These are phyloP conservation scores for Centaurea solstitialis DNA, from an alignment of 129 eudicot species.

Conservation along the genomic window DNA sequence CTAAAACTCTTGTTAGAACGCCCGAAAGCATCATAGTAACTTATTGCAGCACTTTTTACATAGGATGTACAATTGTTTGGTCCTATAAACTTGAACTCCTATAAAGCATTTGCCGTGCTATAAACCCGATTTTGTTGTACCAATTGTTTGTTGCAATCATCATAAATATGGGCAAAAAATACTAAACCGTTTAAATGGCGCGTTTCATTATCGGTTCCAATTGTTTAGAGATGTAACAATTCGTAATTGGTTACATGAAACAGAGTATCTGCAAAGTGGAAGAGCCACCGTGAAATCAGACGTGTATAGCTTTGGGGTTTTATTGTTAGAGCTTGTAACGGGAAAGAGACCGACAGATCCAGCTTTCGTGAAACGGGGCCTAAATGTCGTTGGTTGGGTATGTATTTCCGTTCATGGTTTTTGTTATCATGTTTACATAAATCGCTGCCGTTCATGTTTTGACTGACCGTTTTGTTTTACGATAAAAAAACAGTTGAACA, in stretches of 20 bases:
- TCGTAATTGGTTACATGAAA: not conserved
- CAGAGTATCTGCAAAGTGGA: constrained; percentile 97
- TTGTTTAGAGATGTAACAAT: not conserved
- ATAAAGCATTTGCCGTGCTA: not conserved
- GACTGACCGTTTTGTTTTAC: not conserved
- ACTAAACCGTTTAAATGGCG: not conserved
- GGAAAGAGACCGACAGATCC: constrained; percentile 99
- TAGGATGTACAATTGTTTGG: no score
- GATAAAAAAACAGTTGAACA: constrained; percentile 68
- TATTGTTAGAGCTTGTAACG: constrained; percentile 81
- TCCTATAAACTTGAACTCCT: no score
- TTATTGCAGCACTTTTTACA: no score
- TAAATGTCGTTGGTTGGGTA: constrained; percentile 99
- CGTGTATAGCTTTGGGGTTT: constrained; percentile 97
- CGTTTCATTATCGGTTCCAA: not conserved
- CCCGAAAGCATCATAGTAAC: no score
- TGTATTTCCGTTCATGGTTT: constrained; percentile 3
- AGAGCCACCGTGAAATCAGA: constrained; percentile 96
- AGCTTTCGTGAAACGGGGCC: constrained; percentile 71
- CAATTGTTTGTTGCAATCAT: not conserved
- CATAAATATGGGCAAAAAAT: not conserved
- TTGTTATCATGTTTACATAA: not conserved
- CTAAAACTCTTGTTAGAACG: no score
- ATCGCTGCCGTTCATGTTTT: not conserved
- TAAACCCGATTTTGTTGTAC: not conserved